Conservation (phyloP, 2,329 filamentous ascomycete species). For the Ceratocystis cacaofunesta region DNA sequence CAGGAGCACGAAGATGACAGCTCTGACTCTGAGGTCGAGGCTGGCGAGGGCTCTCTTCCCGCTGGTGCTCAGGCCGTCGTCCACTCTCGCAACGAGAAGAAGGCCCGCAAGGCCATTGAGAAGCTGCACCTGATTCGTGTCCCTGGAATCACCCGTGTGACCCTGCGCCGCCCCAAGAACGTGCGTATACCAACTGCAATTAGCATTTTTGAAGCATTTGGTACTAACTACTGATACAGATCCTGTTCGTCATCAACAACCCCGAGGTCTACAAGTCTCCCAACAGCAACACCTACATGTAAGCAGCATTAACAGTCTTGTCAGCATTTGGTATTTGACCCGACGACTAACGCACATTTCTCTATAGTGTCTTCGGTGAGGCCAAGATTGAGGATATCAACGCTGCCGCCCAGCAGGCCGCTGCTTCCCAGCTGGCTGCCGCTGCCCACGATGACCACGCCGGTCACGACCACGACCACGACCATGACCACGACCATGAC, state of each 20-base stretch:
- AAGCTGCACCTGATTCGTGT: conserved; percentile 96
- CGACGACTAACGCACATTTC: too few relatives aligned
- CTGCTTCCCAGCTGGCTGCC: conserved; percentile 85
- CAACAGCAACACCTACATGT: conserved; percentile 99
- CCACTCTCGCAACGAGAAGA: conserved; percentile 99
- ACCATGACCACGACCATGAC: conserved; percentile 46
- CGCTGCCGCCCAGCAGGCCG: conserved; percentile 90
- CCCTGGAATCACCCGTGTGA: conserved; percentile 94
- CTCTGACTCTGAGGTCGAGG: conserved; percentile 62
- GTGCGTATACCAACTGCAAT: conserved; percentile 42
- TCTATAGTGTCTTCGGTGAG: conserved; percentile 84
- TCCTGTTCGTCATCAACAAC: conserved; percentile 99
- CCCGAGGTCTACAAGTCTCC: conserved; percentile 99
- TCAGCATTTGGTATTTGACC: too few relatives aligned
- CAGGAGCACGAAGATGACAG: conserved; percentile 56
- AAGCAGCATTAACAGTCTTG: conserved; percentile 29
- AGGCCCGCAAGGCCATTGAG: conserved; percentile 97
- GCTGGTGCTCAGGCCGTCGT: conserved; percentile 79
- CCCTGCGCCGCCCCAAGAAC: conserved; percentile 95
- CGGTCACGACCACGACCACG: conserved; percentile 56
- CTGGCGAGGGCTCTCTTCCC: conserved; percentile 61
- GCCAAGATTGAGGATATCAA: conserved; percentile 99
- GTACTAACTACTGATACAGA: conserved; percentile 38
- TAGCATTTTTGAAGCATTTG: neutral
- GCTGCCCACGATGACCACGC: conserved; percentile 44